A percentile compares a stretch with the other conserved stretches of the same genome.
Evolutionary conservation across 1,284 basidiomycete genomes (phyloP).

Genomic region (Cryptococcus wingfieldii): DNA sequence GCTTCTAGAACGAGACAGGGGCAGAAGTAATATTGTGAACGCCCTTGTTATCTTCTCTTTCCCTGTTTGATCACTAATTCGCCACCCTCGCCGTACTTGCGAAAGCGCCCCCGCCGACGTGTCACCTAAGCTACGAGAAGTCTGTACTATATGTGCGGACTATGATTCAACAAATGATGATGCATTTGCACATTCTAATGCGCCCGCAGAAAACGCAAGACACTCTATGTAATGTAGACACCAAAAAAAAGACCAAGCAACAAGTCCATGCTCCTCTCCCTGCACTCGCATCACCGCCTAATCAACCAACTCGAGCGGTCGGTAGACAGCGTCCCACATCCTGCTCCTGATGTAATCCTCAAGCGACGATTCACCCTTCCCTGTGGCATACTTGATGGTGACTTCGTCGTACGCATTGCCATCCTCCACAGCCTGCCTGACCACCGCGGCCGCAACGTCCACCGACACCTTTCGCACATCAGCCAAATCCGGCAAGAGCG

Average conservation of each 20-base stretch:
- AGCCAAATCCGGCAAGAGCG: slow-evolving; percentile 57
- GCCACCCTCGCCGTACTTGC: no score
- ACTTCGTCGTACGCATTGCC: slow-evolving; percentile 50
- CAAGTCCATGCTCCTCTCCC: slow-evolving; percentile 4
- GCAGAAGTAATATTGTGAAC: no score
- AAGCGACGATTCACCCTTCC: slow-evolving; percentile 30
- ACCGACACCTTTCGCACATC: slow-evolving; percentile 60
- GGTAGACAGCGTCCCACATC: slow-evolving; percentile 48
- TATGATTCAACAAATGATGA: no score
- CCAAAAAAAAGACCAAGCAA: not conserved
- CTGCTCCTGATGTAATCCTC: slow-evolving; percentile 41
- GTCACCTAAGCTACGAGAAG: no score
- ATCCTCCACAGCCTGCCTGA: slow-evolving; percentile 70
- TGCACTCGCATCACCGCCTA: slow-evolving; percentile 10
- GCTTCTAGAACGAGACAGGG: no score
- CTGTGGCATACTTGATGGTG: slow-evolving; percentile 39
- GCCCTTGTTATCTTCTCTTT: no score
- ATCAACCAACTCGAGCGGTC: slow-evolving; percentile 42
- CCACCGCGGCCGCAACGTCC: slow-evolving; percentile 64
- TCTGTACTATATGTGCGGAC: no score
- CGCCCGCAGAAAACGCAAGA: no score
- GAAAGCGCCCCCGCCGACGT: no score
- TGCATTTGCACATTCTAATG: no score
- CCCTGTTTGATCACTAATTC: no score
- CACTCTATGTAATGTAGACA: no score